Conservation (phyloP, 495 filamentous ascomycete genomes). For the Neurospora hispaniola region DNA sequence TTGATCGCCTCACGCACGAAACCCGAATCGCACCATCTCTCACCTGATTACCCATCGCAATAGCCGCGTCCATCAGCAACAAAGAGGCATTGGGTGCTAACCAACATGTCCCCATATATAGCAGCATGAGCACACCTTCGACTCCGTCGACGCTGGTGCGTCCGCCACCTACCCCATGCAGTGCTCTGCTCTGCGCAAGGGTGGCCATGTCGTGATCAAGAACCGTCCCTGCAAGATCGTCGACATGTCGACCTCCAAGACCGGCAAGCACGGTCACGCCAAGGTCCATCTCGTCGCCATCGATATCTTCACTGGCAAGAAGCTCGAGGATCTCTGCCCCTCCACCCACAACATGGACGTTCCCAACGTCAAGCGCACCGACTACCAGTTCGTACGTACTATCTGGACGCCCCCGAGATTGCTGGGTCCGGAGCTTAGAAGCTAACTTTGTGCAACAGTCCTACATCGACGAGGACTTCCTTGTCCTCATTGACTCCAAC, state of each 20-base stretch:
- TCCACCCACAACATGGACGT: conserved; percentile 99
- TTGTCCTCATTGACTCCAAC: conserved; percentile 74
- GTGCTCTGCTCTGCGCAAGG: conserved; percentile 98
- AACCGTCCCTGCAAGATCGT: conserved; percentile 98
- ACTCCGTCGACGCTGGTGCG: conserved; percentile 81
- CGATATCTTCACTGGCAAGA: conserved; percentile 99
- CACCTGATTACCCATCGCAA: neutral
- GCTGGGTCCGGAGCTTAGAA: neutral
- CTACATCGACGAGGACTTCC: conserved; percentile 83
- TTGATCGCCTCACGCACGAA: neutral
- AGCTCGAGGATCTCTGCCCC: conserved; percentile 96
- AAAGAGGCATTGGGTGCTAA: neutral
- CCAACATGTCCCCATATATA: conserved; percentile 1
- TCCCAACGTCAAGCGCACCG: conserved; percentile 76
- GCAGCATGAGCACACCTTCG: conserved; percentile 86
- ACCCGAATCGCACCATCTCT: neutral
- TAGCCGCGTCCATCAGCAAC: neutral
- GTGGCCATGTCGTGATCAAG: conserved; percentile 97
- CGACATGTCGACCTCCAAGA: conserved; percentile 99
- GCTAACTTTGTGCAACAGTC: neutral
- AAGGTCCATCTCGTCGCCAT: conserved; percentile 97
- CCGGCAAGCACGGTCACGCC: conserved; percentile 99
- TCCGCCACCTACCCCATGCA: conserved; percentile 94
- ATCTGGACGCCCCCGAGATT: neutral
- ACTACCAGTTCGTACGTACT: conserved; percentile 82